Percentiles rank a stretch among this genome's conserved stretches.
Evolutionary conservation across 768 basidiomycete species (phyloP).

Genomic region (Mycena chlorophos): DNA sequence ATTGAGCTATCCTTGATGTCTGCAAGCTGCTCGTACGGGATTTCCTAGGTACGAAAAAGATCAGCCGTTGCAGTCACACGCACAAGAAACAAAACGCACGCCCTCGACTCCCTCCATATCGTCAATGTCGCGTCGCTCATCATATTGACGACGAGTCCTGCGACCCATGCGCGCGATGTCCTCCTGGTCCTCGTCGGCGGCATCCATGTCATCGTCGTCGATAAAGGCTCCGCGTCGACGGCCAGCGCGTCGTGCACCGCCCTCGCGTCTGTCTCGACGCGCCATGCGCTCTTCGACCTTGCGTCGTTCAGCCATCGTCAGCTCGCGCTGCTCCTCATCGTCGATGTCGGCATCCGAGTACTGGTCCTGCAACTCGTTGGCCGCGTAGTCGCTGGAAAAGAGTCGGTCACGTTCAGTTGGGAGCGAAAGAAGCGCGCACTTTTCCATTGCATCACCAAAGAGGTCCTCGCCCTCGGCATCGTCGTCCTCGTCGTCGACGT

Average conservation of each 20-base stretch:
- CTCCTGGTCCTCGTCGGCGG: conserved; percentile 47
- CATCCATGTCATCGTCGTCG: conserved; percentile 71
- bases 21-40: conserved; percentile 92
- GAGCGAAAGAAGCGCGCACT: conserved; percentile 44
- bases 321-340: conserved; percentile 70
- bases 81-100: conserved; percentile 44
- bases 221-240: conserved; percentile 84
- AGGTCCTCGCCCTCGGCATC: conserved; percentile 93
- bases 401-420: conserved; percentile 11
- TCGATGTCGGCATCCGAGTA: conserved; percentile 89
- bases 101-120: conserved; percentile 90
- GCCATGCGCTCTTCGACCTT: conserved; percentile 88
- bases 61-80: conserved; percentile 6
- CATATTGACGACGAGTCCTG: conserved; percentile 87
- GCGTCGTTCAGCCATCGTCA: conserved; percentile 70
- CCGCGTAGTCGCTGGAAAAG: conserved; percentile 73
- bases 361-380: conserved; percentile 76
- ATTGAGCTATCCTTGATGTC: conserved; percentile 98
- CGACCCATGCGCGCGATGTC: conserved; percentile 70
- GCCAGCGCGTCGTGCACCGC: conserved; percentile 70
- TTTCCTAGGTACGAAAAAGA: conserved; percentile 57
- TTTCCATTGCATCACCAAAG: conserved; percentile 76
- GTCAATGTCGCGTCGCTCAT: conserved; percentile 87
- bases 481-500: conserved; percentile 64
- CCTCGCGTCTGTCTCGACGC: conserved; percentile 77